phyloP scores from a whole-genome alignment of 345 rosid species.

The Laguncularia racemosa region DNA sequence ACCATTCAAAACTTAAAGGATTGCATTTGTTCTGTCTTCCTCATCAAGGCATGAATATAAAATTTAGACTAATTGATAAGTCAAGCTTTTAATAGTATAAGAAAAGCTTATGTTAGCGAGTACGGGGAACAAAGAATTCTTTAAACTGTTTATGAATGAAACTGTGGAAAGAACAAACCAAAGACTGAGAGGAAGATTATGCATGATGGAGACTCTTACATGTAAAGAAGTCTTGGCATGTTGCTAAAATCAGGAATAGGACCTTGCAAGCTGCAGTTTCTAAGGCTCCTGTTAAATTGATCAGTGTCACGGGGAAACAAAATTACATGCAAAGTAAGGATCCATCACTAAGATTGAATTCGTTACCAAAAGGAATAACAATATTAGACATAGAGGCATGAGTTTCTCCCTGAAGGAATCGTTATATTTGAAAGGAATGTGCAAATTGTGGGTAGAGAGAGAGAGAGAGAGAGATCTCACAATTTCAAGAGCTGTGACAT shows the following conservation, averaged over 20 bases:
- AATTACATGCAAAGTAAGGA: neutral
- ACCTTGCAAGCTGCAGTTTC: constrained; percentile 86
- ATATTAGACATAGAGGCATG: too few species aligned
- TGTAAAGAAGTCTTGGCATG: constrained; percentile 62
- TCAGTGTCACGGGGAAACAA: constrained; percentile 6
- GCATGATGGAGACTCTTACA: constrained; percentile 41
- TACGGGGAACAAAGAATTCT: constrained; percentile 16
- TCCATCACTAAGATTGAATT: too few species aligned
- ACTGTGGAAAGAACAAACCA: neutral
- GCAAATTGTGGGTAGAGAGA: neutral
- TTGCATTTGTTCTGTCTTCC: too few species aligned
- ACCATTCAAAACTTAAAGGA: neutral
- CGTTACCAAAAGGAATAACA: too few species aligned
- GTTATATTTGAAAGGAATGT: neutral
- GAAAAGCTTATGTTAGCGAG: neutral
- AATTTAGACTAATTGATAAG: too few species aligned
- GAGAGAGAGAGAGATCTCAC: constrained; percentile 42
- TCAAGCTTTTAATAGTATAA: too few species aligned
- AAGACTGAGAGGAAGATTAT: neutral
- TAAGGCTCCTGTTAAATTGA: constrained; percentile 62
- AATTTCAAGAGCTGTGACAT: constrained; percentile 72
- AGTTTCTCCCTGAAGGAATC: too few species aligned
- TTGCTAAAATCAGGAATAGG: constrained; percentile 73
- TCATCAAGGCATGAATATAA: too few species aligned
- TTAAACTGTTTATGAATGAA: neutral